Base-by-base conservation (phyloP, 441 rosid genomes). In the Kokia cookei region DNA sequence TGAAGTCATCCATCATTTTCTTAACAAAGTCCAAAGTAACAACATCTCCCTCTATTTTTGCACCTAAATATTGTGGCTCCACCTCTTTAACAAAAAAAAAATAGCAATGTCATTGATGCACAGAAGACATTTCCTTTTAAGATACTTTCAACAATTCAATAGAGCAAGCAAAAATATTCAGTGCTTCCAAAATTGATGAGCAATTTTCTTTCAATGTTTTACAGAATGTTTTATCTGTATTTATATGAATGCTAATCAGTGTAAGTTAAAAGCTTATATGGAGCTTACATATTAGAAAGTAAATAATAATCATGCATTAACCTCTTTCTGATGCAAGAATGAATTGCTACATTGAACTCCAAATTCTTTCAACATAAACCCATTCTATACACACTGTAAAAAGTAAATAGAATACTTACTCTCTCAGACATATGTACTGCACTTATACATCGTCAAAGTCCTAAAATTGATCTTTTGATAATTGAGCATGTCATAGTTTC, bases 1-100 rank as follows among this genome's bases (percentile, higher is more conserved):
- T 92, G 87, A 96, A 96, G 69, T 93, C 97, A 29, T 92, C 97
- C 90, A 93, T 87, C 98, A 96, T 92, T 76, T 86, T 88, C 85
- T 87, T 89, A 77, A 96, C 92, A 86, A 96, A 96, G 77, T 93
- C 97, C 82, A 92, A 84, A 54, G 99, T 87, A 54, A 96, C 84
- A 74, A 81, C 85, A 61, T 92, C 97, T 26, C 97, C 97, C 84
- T 89, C 97, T 50, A 96, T 91, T 82, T 90, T 90, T 65, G 99
- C 96, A 72, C 98, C 99, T 15, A 89, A 78, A 69, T 93, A 96
- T 58, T 91, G 97, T 62, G 98, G 93, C 91, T 96, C 99, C 85
- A 96, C 98, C 81, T 92, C 99, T 96, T 72, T 53, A 87, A 82
- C 62, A 9, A 51, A 72, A 76, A 78, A 58, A 73, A 51, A 68